Evolutionary conservation across 805 yeast species (phyloP).

Genomic region (Schwanniomyces vanrijiae): DNA sequence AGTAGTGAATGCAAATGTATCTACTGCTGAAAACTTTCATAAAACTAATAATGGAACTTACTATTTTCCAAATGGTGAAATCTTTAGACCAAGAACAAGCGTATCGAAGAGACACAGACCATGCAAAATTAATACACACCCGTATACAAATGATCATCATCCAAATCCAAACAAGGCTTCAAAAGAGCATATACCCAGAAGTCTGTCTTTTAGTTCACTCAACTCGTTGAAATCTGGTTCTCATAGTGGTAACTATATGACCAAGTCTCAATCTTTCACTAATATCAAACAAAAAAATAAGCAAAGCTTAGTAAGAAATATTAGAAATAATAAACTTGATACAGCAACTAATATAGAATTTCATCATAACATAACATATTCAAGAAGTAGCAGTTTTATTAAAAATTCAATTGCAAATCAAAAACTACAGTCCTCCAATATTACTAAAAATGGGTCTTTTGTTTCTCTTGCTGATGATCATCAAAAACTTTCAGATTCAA

Average conservation of each 20-base stretch:
- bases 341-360: slow-evolving; percentile 24
- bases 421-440: slow-evolving; percentile 6
- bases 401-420: background rate
- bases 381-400: background rate
- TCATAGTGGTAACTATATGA: slow-evolving; percentile 1
- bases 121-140: slow-evolving; percentile 17
- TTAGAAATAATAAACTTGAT: slow-evolving; percentile 22
- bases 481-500: slow-evolving; percentile 13
- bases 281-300: slow-evolving; percentile 18
- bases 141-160: background rate
- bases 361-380: background rate
- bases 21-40: slow-evolving; percentile 3
- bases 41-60: slow-evolving; percentile 24
- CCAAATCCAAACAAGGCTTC: background rate
- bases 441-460: slow-evolving; percentile 3
- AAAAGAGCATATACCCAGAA: slow-evolving; percentile 5
- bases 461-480: slow-evolving; percentile 1
- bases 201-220: slow-evolving; percentile 8
- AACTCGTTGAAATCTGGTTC: slow-evolving; percentile 3
- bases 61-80: slow-evolving; percentile 55
- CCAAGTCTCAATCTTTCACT: slow-evolving; percentile 13
- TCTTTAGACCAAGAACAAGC: slow-evolving; percentile 46
- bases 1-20: slow-evolving; percentile 2
- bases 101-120: slow-evolving; percentile 44
- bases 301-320: slow-evolving; percentile 19